Evolutionary conservation across 495 filamentous ascomycete species (phyloP).

Genomic region (Penicillium desertorum): DNA sequence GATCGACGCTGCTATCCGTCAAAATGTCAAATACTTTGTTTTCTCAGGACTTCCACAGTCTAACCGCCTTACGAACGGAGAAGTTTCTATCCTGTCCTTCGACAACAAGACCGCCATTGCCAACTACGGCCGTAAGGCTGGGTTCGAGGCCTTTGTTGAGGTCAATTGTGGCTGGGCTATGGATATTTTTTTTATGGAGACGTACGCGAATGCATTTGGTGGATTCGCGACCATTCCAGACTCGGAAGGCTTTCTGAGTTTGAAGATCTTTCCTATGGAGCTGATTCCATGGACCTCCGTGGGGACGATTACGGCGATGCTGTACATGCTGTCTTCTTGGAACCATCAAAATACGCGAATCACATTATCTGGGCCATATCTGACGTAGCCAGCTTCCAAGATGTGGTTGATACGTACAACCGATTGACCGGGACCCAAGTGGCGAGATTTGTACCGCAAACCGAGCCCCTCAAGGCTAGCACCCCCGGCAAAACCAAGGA

Average conservation of each 20-base stretch:
- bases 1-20: slow-evolving; percentile 25
- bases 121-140: slow-evolving; percentile 12
- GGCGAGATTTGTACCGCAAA: too few relatives aligned
- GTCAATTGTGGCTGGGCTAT: slow-evolving; percentile 29
- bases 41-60: slow-evolving; percentile 23
- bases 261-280: slow-evolving; percentile 26
- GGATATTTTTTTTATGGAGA: slow-evolving; percentile 27
- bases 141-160: slow-evolving; percentile 25
- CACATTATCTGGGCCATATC: too few relatives aligned
- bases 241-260: slow-evolving; percentile 22
- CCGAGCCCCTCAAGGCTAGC: too few relatives aligned
- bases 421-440: too few relatives aligned
- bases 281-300: slow-evolving; percentile 32
- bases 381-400: too few relatives aligned
- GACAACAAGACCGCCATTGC: slow-evolving; percentile 25
- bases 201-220: slow-evolving; percentile 28
- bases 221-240: slow-evolving; percentile 30
- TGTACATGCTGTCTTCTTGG: slow-evolving; percentile 35
- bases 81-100: slow-evolving; percentile 4
- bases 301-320: slow-evolving; percentile 36
- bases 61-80: slow-evolving; percentile 24
- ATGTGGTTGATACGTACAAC: too few relatives aligned
- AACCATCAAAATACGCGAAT: slow-evolving; percentile 12
- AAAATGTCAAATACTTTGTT: slow-evolving; percentile 30
- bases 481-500: too few relatives aligned